Percentiles rank a stretch among this genome's conserved stretches.
Conservation (phyloP, 2,329 filamentous ascomycete genomes). For the Colletotrichum trifolii region DNA sequence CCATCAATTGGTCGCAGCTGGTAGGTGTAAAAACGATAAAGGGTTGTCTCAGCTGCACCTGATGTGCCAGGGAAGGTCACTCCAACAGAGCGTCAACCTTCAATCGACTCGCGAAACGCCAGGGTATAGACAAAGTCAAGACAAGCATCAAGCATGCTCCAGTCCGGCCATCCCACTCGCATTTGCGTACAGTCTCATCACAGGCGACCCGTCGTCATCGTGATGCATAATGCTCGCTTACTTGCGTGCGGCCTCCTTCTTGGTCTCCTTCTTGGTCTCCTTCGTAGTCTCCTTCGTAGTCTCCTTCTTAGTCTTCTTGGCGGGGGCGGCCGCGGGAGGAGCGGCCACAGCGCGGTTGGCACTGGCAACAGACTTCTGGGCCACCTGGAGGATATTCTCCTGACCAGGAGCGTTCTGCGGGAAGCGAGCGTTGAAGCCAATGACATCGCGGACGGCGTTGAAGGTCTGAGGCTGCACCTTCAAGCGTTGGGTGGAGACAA, state of each 20-base stretch:
- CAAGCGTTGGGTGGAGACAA: conserved; percentile 57
- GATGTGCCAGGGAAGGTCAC: conserved; percentile 6
- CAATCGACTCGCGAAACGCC: conserved; percentile 13
- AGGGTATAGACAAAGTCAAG: conserved; percentile 21
- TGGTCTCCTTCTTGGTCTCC: not conserved
- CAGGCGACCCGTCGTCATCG: not conserved
- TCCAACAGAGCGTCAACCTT: not conserved
- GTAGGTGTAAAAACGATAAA: conserved; percentile 1
- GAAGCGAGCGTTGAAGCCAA: conserved; percentile 61
- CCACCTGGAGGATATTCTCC: conserved; percentile 49
- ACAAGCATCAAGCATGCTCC: conserved; percentile 15
- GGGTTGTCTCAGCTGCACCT: conserved; percentile 9
- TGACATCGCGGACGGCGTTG: conserved; percentile 51
- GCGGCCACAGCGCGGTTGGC: conserved; percentile 18
- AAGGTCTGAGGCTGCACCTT: conserved; percentile 51
- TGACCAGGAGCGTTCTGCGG: conserved; percentile 55
- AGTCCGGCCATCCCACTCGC: not conserved
- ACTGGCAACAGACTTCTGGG: conserved; percentile 19
- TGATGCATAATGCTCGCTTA: not conserved
- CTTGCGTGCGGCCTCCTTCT: not conserved
- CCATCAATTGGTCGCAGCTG: conserved; percentile 24
- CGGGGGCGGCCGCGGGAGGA: conserved; percentile 11
- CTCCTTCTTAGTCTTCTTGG: conserved; percentile 12
- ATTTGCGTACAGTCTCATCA: too few relatives aligned
- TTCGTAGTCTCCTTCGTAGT: not conserved